Evolutionary conservation across 768 basidiomycete genomes (phyloP).

Genomic region (Tulasnella sp.): DNA sequence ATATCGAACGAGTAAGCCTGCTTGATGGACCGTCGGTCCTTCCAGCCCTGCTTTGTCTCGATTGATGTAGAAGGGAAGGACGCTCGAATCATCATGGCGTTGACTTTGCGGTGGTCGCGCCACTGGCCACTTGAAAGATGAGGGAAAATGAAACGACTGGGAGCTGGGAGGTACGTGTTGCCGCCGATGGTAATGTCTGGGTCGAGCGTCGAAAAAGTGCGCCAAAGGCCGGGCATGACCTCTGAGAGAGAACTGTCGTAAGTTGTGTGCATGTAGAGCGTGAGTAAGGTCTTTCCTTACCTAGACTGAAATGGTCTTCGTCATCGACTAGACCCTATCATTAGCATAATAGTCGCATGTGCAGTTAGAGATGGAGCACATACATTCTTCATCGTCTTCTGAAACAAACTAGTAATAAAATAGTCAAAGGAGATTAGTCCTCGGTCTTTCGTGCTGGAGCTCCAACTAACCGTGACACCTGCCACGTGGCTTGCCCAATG

Average conservation of each 20-base stretch:
- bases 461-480: constrained; percentile 61
- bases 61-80: constrained; percentile 75
- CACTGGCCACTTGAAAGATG: constrained; percentile 57
- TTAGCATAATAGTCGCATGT: not conserved
- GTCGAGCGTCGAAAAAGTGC: constrained; percentile 80
- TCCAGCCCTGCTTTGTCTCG: constrained; percentile 40
- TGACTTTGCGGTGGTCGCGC: constrained; percentile 88
- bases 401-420: not conserved
- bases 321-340: constrained; percentile 56
- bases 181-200: constrained; percentile 60
- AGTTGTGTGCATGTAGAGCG: not conserved
- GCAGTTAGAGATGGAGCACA: not conserved
- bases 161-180: constrained; percentile 65
- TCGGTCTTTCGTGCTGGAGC: no score
- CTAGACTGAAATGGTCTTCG: constrained; percentile 91
- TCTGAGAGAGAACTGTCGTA: constrained; percentile 40
- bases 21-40: constrained; percentile 66
- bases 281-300: not conserved
- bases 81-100: constrained; percentile 75
- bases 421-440: not conserved
- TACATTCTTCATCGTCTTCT: not conserved
- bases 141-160: constrained; percentile 71
- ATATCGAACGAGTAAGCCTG: constrained; percentile 77
- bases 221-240: constrained; percentile 90
- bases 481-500: constrained; percentile 65